Base-by-base conservation (phyloP, 176 grass and related monocot species). In the Juncus effusus region DNA sequence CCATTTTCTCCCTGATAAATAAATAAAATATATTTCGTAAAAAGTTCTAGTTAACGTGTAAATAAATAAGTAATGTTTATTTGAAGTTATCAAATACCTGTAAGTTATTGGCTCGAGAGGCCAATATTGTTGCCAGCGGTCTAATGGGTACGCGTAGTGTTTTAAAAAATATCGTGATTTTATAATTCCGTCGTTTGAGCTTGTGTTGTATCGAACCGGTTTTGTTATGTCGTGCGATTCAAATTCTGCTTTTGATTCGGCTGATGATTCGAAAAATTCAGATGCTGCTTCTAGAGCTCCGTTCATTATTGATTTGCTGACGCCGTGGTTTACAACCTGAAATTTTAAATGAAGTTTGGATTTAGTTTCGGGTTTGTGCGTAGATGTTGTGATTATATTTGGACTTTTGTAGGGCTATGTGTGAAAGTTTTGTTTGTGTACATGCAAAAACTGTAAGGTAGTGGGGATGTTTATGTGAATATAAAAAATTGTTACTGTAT, bases 301-400 rank as follows among this genome's bases (percentile, higher is more conserved):
- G 10, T 69, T 77, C 61, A 84, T 84, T 53, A 95, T 63, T 45
- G 86, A 77, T 69, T 79, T 79, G 61, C 59, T 73, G 73, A 95
- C 84, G 5, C 86, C 90, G 78, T 90, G 83, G 59, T 86, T 95
- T 79, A 79, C 77, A 51, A 95, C 86, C 90, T 90, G 53, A 61
- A 82, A 63, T 63, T 65, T n/a, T 7, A 71, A 71, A 59, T 52
- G 8, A 41, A 16, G 37, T 59, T 42, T 40, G 56, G 19, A 69
- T 38, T 67, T 36, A 28, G 19, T 28, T 28, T 28, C 19, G 19
- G 1, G 19, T 28, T 28, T 28, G 19, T 28, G 19, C 19, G 19
- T 28, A 28, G 19, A 28, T 28, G 19, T 28, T 0, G 1, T 28
- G 19, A 28, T 28, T 28, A 28, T 28, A 28, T 28, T 28, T 28